A percentile compares a stretch with the other conserved stretches of the same genome.
phyloP scores from a whole-genome alignment of 768 basidiomycete genomes.

The Podaxis carcinomalis region DNA sequence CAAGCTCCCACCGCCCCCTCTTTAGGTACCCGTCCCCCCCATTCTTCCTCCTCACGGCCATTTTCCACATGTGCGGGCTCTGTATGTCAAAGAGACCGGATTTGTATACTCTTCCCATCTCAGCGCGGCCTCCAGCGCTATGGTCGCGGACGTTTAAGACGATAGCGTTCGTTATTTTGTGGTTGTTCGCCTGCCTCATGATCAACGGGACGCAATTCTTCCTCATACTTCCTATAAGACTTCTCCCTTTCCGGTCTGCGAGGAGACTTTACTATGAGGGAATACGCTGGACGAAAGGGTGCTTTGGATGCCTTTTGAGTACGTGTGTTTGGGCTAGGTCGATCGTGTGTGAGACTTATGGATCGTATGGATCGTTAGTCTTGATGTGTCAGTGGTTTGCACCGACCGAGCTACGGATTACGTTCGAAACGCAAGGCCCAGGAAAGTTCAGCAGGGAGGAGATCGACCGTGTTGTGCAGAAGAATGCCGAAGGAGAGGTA shows the following conservation, averaged over 20 bases:
- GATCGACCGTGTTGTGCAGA: conserved; percentile 51
- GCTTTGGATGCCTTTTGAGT: conserved; percentile 76
- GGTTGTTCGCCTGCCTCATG: conserved; percentile 62
- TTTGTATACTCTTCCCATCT: conserved; percentile 46
- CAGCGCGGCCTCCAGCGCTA: conserved; percentile 45
- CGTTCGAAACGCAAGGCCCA: conserved; percentile 66
- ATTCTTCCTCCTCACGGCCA: conserved; percentile 1
- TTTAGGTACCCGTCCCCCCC: conserved; percentile 9
- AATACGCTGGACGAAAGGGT: conserved; percentile 77
- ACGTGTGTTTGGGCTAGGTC: conserved; percentile 23
- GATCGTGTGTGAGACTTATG: neutral
- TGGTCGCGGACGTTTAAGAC: conserved; percentile 50
- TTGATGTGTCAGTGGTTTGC: conserved; percentile 81
- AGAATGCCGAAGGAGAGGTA: conserved; percentile 53
- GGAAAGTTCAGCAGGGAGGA: conserved; percentile 62
- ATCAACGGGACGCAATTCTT: conserved; percentile 72
- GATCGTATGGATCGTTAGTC: conserved; percentile 36
- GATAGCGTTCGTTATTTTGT: conserved; percentile 50
- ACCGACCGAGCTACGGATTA: conserved; percentile 66
- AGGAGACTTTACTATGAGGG: conserved; percentile 60
- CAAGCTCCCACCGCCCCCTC: neutral
- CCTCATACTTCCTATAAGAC: conserved; percentile 60
- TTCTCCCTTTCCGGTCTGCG: conserved; percentile 58
- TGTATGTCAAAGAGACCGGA: conserved; percentile 20
- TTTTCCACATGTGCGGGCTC: neutral